phyloP scores from a whole-genome alignment of 257 asterid species.

The Handroanthus guayacan region DNA sequence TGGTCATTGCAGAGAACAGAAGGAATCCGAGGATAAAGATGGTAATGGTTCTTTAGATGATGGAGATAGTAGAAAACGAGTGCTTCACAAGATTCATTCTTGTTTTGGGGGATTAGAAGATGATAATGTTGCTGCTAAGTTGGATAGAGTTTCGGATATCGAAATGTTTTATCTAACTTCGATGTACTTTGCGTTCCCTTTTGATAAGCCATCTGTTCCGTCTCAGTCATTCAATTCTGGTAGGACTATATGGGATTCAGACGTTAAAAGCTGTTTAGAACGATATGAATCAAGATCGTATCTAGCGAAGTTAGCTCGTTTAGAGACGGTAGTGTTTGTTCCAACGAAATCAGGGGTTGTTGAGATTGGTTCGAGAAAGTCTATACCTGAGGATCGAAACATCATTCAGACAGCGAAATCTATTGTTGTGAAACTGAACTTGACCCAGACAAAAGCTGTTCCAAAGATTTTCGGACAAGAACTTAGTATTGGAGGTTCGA shows the following conservation, averaged over 20 bases:
- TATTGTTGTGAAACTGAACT: conserved; percentile 52
- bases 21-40: conserved; percentile 46
- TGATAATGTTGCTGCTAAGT: conserved; percentile 68
- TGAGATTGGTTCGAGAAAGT: conserved; percentile 77
- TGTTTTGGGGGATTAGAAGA: conserved; percentile 80
- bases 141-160: conserved; percentile 71
- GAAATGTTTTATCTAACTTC: conserved; percentile 89
- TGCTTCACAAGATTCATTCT: conserved; percentile 72
- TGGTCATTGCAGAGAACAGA: conserved; percentile 74
- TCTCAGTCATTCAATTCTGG: conserved; percentile 94
- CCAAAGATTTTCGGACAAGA: conserved; percentile 83
- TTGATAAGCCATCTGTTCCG: conserved; percentile 90
- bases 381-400: conserved; percentile 65
- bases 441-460: conserved; percentile 52
- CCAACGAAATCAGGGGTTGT: conserved; percentile 89
- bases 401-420: conserved; percentile 65
- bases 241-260: conserved; percentile 82
- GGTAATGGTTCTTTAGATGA: conserved; percentile 33
- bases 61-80: conserved; percentile 62
- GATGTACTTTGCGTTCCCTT: conserved; percentile 86
- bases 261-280: conserved; percentile 58
- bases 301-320: conserved; percentile 66
- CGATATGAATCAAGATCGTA: conserved; percentile 76
- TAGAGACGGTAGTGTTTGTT: conserved; percentile 66
- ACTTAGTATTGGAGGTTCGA: conserved; percentile 70